phyloP scores from a whole-genome alignment of 371 early-diverging fungal species.

The Chytridium lagenaria region DNA sequence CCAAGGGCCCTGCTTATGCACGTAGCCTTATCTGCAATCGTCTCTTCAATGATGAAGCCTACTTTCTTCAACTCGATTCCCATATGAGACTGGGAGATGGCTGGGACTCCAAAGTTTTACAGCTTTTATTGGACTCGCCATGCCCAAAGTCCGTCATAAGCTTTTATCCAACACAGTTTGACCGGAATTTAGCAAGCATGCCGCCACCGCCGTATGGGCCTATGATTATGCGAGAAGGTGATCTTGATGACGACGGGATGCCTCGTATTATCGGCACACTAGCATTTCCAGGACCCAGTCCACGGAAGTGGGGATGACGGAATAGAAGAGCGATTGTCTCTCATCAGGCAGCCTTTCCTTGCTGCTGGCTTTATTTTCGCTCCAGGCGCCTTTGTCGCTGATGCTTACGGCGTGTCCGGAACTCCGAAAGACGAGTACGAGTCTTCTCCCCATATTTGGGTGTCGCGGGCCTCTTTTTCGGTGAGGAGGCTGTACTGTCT shows the following conservation, averaged over 20 bases:
- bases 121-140: neutral
- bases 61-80: constrained; percentile 30
- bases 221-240: constrained; percentile 8
- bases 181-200: neutral
- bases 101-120: constrained; percentile 23
- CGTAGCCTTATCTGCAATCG: constrained; percentile 12
- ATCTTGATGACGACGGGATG: constrained; percentile 21
- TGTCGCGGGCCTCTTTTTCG: constrained; percentile 33
- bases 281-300: constrained; percentile 9
- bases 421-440: neutral
- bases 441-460: neutral
- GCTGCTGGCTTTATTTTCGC: constrained; percentile 31
- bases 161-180: constrained; percentile 28
- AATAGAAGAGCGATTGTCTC: neutral
- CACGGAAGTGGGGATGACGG: neutral
- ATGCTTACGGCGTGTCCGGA: neutral
- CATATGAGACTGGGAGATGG: constrained; percentile 30
- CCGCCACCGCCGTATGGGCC: constrained; percentile 20
- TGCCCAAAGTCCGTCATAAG: neutral
- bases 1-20: constrained; percentile 28
- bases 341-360: constrained; percentile 8
- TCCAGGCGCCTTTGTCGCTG: neutral
- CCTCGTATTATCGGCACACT: constrained; percentile 17
- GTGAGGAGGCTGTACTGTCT: constrained; percentile 26
- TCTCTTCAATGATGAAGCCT: neutral